Conservation (phyloP, 1,139 yeast genomes). For the Sugiyamaella japonica region DNA sequence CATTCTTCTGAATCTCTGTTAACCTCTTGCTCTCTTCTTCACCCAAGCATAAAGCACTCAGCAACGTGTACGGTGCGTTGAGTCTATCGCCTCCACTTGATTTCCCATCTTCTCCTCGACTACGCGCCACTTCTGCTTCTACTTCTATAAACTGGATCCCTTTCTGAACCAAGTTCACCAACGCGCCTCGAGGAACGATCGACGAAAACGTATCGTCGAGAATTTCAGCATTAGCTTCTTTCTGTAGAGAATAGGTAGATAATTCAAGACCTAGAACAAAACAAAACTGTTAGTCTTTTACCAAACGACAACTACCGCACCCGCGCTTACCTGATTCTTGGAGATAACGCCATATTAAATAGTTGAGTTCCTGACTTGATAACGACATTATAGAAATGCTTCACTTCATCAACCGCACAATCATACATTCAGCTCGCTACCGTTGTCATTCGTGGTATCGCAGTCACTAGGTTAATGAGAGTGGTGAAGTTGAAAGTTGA, state of each 20-base stretch:
- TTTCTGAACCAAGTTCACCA: constrained; percentile 79
- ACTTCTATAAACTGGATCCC: constrained; percentile 72
- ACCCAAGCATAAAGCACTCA: constrained; percentile 39
- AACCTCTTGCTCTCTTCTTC: constrained; percentile 33
- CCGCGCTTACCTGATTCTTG: constrained; percentile 70
- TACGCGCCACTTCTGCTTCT: constrained; percentile 42
- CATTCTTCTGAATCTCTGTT: not conserved
- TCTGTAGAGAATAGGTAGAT: constrained; percentile 78
- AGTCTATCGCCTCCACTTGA: constrained; percentile 9
- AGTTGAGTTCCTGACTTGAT: constrained; percentile 82
- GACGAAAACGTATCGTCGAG: constrained; percentile 54
- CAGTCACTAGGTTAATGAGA: not conserved
- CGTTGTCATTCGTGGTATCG: not conserved
- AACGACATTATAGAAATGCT: constrained; percentile 60
- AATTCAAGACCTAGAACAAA: constrained; percentile 51
- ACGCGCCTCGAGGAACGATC: constrained; percentile 66
- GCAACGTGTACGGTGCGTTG: constrained; percentile 8
- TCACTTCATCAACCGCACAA: not conserved
- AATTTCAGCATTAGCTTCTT: constrained; percentile 63
- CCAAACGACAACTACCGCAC: constrained; percentile 2
- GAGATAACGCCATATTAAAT: constrained; percentile 87
- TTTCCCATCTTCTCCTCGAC: constrained; percentile 36
- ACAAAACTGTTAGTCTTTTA: too few relatives aligned
- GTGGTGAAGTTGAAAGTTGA: constrained; percentile 12
- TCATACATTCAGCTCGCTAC: not conserved